Evolutionary conservation across 1,284 basidiomycete genomes (phyloP).

Genomic region (Boletus smithii): DNA sequence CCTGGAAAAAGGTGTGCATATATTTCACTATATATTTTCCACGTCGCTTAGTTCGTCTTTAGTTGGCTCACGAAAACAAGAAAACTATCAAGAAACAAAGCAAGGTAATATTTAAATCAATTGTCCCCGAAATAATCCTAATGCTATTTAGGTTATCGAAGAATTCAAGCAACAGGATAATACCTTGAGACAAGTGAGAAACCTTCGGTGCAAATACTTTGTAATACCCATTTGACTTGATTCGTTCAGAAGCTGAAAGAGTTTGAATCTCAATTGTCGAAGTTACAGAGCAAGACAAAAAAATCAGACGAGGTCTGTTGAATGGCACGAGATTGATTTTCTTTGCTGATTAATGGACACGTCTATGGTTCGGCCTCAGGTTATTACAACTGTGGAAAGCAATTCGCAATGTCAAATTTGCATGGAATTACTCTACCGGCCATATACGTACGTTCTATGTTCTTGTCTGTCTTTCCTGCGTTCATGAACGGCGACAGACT

Average conservation of each 20-base stretch:
- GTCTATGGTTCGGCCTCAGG: constrained; percentile 33
- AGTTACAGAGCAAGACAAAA: constrained; percentile 44
- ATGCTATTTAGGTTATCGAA: constrained; percentile 28
- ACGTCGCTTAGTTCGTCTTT: constrained; percentile 29
- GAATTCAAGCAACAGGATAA: constrained; percentile 29
- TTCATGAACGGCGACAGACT: constrained; percentile 41
- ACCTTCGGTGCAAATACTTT: background rate
- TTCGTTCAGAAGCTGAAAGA: constrained; percentile 46
- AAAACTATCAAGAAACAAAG: constrained; percentile 53
- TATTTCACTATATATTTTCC: background rate
- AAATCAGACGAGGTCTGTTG: constrained; percentile 54
- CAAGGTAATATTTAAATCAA: constrained; percentile 43
- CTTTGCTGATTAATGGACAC: background rate
- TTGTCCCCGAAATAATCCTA: background rate
- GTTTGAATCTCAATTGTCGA: constrained; percentile 44
- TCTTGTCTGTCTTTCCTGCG: background rate
- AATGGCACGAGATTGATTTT: background rate
- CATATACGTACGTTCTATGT: constrained; percentile 53
- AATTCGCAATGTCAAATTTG: constrained; percentile 71
- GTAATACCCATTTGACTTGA: background rate
- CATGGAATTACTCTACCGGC: constrained; percentile 61
- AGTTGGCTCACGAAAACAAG: constrained; percentile 47
- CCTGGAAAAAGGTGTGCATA: constrained; percentile 47
- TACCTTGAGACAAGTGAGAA: constrained; percentile 19
- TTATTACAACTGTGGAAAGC: constrained; percentile 52